Evolutionary conservation across 768 basidiomycete species (phyloP), one percentile per base, ranked within the genome.

Genomic region (Amanita phalloides): DNA sequence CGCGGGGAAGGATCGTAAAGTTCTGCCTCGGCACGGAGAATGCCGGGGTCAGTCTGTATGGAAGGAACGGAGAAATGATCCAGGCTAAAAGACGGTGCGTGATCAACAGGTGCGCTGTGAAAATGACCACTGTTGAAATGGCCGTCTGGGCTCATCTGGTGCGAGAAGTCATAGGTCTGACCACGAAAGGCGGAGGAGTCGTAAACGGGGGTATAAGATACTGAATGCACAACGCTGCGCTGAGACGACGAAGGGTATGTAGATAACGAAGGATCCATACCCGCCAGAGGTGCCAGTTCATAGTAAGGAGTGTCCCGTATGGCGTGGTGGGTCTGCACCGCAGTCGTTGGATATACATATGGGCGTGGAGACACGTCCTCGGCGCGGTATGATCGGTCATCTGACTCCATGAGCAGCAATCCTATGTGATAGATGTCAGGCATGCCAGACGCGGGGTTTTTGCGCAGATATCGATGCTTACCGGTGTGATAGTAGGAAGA

Each of bases 351-450:
- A 45, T 52, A 52, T 9, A 9, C 13, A 26, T 52, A 52, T n/a
- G 43, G 21, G 33, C 8, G 35, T 17, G 38, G 25, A 28, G 49
- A 43, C 25, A 36, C 17, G n/a, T 45, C 35, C 17, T 43, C 43
- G 39, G 33, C 3, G 25, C 30, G 51, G n/a, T 36, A 52, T 41
- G 37, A 30, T 44, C 35, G 51, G 26, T 52, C 44, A 52, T 45
- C 51, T 52, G 20, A 33, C 33, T 52, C 41, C 51, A 52, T 52
- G 9, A 17, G 43, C 26, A 43, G 30, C 23, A 28, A 26, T 32
- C n/a, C 17, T 33, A 28, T 28, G 14, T 20, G 17, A 28, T 26
- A 23, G 14, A 48, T 25, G 21, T 48, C 33, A 48, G 46, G 6
- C 33, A 21, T 37, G 32, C 3, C 14, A 23, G 35, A 25, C 7